These are phyloP conservation scores for Pleurotus salmoneostramineus DNA, from an alignment of 768 basidiomycete species.

Conservation along the genomic window DNA sequence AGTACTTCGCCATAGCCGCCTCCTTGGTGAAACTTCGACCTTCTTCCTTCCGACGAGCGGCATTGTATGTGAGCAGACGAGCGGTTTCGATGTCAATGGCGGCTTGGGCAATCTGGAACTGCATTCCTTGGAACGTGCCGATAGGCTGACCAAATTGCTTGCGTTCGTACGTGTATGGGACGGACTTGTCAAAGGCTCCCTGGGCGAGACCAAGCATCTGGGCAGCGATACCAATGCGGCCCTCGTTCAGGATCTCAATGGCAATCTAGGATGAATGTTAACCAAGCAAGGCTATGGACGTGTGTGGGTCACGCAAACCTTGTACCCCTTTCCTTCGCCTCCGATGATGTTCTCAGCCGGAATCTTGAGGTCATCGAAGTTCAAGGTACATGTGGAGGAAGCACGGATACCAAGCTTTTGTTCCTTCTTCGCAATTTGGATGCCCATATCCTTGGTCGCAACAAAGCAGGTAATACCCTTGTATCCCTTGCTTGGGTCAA, in stretches of 20 bases:
- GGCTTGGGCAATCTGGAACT: slow-evolving; percentile 89
- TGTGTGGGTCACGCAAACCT: slow-evolving; percentile 32
- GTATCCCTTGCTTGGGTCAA: slow-evolving; percentile 91
- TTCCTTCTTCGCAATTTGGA: slow-evolving; percentile 98
- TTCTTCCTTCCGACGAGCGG: slow-evolving; percentile 92
- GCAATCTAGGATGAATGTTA: slow-evolving; percentile 54
- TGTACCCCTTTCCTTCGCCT: slow-evolving; percentile 89
- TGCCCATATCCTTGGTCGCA: slow-evolving; percentile 93
- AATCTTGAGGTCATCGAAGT: slow-evolving; percentile 88
- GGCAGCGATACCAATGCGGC: slow-evolving; percentile 95
- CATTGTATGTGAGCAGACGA: slow-evolving; percentile 92
- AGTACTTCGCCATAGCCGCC: slow-evolving; percentile 98
- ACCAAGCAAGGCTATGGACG: neutral
- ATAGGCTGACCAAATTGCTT: slow-evolving; percentile 93
- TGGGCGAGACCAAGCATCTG: slow-evolving; percentile 99
- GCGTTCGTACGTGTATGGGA: slow-evolving; percentile 93
- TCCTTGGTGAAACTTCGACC: slow-evolving; percentile 84
- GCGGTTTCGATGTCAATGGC: slow-evolving; percentile 89
- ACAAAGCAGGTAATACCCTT: slow-evolving; percentile 99
- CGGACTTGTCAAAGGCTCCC: slow-evolving; percentile 92
- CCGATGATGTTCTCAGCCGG: slow-evolving; percentile 90
- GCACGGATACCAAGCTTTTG: slow-evolving; percentile 97
- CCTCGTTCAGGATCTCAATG: slow-evolving; percentile 96
- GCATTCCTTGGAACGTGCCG: slow-evolving; percentile 95
- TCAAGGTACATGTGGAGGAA: slow-evolving; percentile 90